Evolutionary conservation across 2,329 filamentous ascomycete species (phyloP), one percentile per base, ranked within the genome.

Genomic region (Ophiobolus disseminans): DNA sequence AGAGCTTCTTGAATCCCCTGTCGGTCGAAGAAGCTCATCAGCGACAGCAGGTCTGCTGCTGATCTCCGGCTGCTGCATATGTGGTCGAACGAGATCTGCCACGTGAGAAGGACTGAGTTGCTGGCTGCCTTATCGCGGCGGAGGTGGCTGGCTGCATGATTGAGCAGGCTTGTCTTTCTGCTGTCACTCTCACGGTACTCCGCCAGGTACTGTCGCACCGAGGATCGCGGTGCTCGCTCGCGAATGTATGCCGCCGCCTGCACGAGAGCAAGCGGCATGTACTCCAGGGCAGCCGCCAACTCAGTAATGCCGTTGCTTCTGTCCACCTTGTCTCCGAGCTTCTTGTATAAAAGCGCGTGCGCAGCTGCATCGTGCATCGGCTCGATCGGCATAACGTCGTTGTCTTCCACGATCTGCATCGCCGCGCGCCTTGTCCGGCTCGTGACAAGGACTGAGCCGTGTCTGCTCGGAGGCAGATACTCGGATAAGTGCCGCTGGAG

Each of bases 21-120:
- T 11, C 66, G 62, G 41, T 80, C 69, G 53, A 76, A 80, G 45
- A 78, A 75, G 64, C 76, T 77, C 73, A 80, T 80, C 0, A 80
- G 64, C 2, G 75, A 76, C 1, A 80, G 52, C 17, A 80, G 58
- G 14, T 78, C 62, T 4, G 76, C 68, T 7, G 77, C 77, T 6
- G 65, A 50, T 5, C 20, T 48, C 17, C 48, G 21, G 1, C 5
- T 52, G 1, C 57, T 44, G 9, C 58, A 66, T 39, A 80, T 75
- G 14, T 74, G 58, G 39, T 69, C 51, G 26, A 63, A 63, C 3
- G 53, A 63, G 0, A 62, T 61, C 34, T 72, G 66, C 72, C 69
- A 77, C 2, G 72, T 76, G 0, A 52, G 41, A 3, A 74, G 58
- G 3, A 78, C 57, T 1, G 73, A 70, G 40, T 75, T 73, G 28